Evolutionary conservation across 306 rosid species (phyloP), one percentile per base, ranked within the genome.

Genomic region (Fragaria vesca): DNA sequence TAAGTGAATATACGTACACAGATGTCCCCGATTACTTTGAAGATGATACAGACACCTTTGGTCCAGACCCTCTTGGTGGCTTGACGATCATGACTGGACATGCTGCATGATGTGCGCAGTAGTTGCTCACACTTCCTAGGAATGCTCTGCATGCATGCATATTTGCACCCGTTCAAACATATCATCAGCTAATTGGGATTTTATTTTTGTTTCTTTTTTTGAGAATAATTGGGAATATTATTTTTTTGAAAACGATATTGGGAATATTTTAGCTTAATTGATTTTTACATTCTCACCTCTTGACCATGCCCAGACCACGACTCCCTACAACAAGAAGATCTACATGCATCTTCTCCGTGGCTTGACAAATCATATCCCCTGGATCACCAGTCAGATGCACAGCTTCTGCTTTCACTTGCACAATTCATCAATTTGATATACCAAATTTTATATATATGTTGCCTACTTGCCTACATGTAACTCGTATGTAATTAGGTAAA

Each of bases 71-170:
- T 78, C 74, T 76, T 4, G 87, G 87, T 26, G 93, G 91, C 78
- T 84, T 92, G 66, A 90, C 95, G 40, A 92, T 90, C 11, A 90
- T 84, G 63, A 86, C 47, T 1, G 91, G 90, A 54, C 83, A 77
- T 36, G 67, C 83, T 38, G 88, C 90, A 79, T 90, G 89, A 79
- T 88, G 94, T 55, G 88, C 91, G 75, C 97, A 92, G 51, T 88
- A 81, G 76, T 90, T 93, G 21, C 97, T 92, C 52, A 90, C 93
- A 75, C 97, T 90, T 70, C 97, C 97, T 13, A 92, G 8, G 55
- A 58, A 58, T 18, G 57, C 69, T 26, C 78, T 74, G 78, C 55
- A n/a, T 1, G 21, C 51, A 10, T 43, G 40, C 40, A 36, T 36
- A 40, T 7, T 6, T 40, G 43, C 15, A 42, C 26, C 24, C 20